phyloP scores from a whole-genome alignment of 257 asterid species.

The Ehretia macrophylla region DNA sequence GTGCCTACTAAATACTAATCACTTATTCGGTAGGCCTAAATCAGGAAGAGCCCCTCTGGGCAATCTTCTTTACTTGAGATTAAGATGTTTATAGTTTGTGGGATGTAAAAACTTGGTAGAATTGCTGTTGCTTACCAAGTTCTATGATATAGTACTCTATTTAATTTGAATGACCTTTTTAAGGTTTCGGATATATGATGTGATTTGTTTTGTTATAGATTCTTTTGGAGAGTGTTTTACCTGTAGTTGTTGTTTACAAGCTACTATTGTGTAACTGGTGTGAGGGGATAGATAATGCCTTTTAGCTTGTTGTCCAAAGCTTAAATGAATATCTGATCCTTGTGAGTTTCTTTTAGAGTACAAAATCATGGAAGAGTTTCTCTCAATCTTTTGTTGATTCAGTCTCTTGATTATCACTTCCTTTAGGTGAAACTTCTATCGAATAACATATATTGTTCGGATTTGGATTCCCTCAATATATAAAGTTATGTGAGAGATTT shows the following conservation, averaged over 20 bases:
- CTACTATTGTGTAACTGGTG: background rate
- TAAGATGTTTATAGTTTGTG: background rate
- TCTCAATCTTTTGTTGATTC: background rate
- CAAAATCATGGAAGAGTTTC: background rate
- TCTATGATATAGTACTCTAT: background rate
- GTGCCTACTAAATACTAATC: background rate
- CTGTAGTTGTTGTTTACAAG: background rate
- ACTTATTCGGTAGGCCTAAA: background rate
- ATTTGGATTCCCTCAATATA: no score
- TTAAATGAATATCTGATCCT: background rate
- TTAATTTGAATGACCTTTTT: no score
- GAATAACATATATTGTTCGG: background rate
- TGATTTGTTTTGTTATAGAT: background rate
- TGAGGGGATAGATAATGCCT: background rate
- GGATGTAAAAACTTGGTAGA: constrained; percentile 1
- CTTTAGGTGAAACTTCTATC: no score
- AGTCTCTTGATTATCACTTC: background rate
- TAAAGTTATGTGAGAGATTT: no score
- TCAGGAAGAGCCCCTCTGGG: background rate
- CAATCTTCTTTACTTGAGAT: background rate
- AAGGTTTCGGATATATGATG: background rate
- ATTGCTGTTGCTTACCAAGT: background rate
- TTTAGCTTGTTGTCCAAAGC: background rate
- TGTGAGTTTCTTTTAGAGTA: background rate
- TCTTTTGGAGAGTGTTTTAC: no score